These are phyloP conservation scores for Lachnellula suecica DNA, from an alignment of 2,329 filamentous ascomycete species.

Conservation along the genomic window DNA sequence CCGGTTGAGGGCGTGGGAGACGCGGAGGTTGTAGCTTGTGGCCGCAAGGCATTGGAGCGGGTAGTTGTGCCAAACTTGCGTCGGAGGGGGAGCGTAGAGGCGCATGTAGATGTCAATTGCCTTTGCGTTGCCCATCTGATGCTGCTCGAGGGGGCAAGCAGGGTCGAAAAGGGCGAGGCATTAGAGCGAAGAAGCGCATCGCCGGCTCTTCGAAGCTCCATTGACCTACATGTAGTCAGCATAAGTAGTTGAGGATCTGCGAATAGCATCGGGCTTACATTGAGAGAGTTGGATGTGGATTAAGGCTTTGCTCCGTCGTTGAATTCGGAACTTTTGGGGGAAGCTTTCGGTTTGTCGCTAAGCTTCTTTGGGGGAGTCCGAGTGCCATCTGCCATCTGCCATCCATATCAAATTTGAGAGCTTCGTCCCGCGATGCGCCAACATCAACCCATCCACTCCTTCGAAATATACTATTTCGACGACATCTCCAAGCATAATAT, in stretches of 20 bases:
- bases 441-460: background rate
- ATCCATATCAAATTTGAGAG: constrained; percentile 4
- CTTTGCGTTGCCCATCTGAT: constrained; percentile 16
- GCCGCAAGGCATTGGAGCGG: constrained; percentile 7
- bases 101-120: constrained; percentile 14
- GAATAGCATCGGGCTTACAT: constrained; percentile 17
- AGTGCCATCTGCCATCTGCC: too few relatives aligned
- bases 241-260: constrained; percentile 6
- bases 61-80: constrained; percentile 10
- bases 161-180: constrained; percentile 23
- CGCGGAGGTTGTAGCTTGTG: constrained; percentile 7
- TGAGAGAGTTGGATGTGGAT: constrained; percentile 7
- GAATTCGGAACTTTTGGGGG: too few relatives aligned
- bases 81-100: constrained; percentile 2
- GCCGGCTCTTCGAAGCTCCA: constrained; percentile 35
- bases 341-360: too few relatives aligned
- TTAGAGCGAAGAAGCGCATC: constrained; percentile 32
- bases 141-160: constrained; percentile 28
- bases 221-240: constrained; percentile 20
- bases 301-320: constrained; percentile 19
- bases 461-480: background rate
- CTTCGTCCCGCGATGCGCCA: constrained; percentile 10
- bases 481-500: background rate
- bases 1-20: background rate
- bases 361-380: too few relatives aligned